Base-by-base conservation (phyloP, 805 yeast genomes). In the Candida rishiriensis region DNA sequence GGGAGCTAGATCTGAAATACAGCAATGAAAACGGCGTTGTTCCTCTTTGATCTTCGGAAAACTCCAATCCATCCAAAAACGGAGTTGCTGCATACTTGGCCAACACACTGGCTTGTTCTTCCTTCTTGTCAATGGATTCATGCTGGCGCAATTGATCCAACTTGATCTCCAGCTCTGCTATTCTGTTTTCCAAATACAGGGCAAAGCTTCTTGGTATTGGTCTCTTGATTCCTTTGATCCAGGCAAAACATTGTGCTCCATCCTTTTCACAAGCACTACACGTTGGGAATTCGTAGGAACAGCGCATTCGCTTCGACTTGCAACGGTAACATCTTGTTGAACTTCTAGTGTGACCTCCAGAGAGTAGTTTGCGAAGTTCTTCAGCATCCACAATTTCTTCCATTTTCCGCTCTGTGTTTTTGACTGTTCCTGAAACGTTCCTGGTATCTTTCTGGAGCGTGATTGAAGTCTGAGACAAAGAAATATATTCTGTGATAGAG, bases 291-390 rank as follows among this genome's bases (percentile, higher is more conserved):
- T 49, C 52, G 29, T 43, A 49, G 6, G 41, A 31, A 18, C 52
- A 49, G 10, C 40, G 30, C n/a, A 46, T 32, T 26, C 48, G 29
- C 29, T 49, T 49, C n/a, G 48, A 30, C 38, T 47, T 49, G 34
- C 52, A 49, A 5, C 50, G 46, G 28, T n/a, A 49, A 34, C 52
- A 49, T 34, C 52, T 30, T 1, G 48, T 43, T 18, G 52, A 49
- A 15, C 40, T 34, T 36, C 50, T 37, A 2, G 42, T 36, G 32
- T 49, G 50, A 11, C 50, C 48, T 10, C 35, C 34, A 16, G 18
- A 36, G 13, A 38, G 29, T 10, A 32, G 36, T 26, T 41, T 38
- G 9, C 34, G 13, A 11, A 41, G 33, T 28, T 29, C 34, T 5
- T 34, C 29, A 11, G 37, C n/a, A 34, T 41, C 29, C 4, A 28